Evolutionary conservation across 208 protist genomes (phyloP).

Genomic region (Naegleria lovaniensis): DNA sequence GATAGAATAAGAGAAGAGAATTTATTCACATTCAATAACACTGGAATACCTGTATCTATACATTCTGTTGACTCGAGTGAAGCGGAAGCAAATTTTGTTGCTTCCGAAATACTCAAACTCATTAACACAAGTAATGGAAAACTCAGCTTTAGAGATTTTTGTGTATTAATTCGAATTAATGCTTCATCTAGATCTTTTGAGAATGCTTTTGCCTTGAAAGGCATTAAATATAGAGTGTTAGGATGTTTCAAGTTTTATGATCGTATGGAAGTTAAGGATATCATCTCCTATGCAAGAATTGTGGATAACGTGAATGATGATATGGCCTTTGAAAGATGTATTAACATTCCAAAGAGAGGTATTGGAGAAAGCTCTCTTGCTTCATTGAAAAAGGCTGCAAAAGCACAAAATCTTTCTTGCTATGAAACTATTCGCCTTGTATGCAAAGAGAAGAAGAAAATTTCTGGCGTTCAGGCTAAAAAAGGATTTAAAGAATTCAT

Average conservation of each 20-base stretch:
- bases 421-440: background rate
- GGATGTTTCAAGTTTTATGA: background rate
- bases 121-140: background rate
- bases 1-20: background rate
- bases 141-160: background rate
- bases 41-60: background rate
- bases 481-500: conserved; percentile 9
- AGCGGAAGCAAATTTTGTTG: background rate
- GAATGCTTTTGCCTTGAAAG: background rate
- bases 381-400: background rate
- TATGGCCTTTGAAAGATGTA: background rate
- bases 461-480: background rate
- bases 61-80: background rate
- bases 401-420: background rate
- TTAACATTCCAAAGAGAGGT: background rate
- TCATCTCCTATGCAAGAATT: background rate
- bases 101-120: background rate
- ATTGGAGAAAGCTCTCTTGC: background rate
- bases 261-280: conserved; percentile 12
- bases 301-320: background rate
- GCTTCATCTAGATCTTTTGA: background rate
- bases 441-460: background rate
- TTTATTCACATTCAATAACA: background rate
- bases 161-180: background rate
- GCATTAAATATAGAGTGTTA: background rate